Conservation (phyloP, 306 rosid species). For the Adenanthera pavonina region DNA sequence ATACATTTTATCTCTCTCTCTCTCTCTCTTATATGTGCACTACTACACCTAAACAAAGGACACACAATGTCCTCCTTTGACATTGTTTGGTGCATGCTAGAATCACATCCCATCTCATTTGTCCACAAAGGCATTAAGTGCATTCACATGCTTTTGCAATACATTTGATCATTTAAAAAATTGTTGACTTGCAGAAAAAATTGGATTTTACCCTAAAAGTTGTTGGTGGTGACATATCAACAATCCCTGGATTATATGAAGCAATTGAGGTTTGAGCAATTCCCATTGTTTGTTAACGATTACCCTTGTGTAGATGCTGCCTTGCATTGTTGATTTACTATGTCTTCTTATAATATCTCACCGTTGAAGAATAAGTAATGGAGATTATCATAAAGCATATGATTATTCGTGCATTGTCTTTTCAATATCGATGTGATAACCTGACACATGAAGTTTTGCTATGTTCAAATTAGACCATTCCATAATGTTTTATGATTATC, state of each 20-base stretch:
- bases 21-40: not conserved
- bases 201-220: slow-evolving; percentile 89
- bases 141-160: slow-evolving; percentile 15
- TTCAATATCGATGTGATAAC: slow-evolving; percentile 11
- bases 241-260: slow-evolving; percentile 83
- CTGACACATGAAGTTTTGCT: slow-evolving; percentile 12
- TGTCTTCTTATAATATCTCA: slow-evolving; percentile 14
- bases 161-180: slow-evolving; percentile 34
- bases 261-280: slow-evolving; percentile 77
- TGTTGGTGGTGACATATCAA: slow-evolving; percentile 88
- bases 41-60: not conserved
- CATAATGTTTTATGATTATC: not conserved
- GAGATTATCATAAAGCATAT: not conserved
- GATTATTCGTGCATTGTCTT: not conserved
- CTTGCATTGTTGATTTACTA: slow-evolving; percentile 26
- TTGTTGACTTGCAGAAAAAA: slow-evolving; percentile 67
- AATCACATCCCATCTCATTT: slow-evolving; percentile 23
- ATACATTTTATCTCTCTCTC: not conserved
- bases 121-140: slow-evolving; percentile 1
- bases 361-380: slow-evolving; percentile 23
- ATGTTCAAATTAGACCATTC: not conserved
- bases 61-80: not conserved
- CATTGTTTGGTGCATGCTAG: slow-evolving; percentile 32
- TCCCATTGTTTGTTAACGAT: slow-evolving; percentile 35
- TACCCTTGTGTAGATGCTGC: slow-evolving; percentile 17